Evolutionary conservation across 2,329 filamentous ascomycete genomes (phyloP).

Genomic region (Orbilia javanica): DNA sequence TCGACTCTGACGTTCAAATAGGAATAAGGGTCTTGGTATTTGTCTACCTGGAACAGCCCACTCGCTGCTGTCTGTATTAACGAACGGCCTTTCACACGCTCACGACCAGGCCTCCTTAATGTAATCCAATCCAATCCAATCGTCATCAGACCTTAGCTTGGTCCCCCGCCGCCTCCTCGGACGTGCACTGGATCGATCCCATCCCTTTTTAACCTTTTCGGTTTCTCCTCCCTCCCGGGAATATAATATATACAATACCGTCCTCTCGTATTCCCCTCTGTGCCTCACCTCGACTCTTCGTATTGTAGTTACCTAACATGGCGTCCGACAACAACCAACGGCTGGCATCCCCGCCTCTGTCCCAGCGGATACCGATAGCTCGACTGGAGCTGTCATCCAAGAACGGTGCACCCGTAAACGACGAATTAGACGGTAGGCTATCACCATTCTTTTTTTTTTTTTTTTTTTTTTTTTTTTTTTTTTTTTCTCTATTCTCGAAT

Average conservation of each 20-base stretch:
- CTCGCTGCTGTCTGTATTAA: neutral
- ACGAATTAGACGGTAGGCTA: constrained; percentile 55
- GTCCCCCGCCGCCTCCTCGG: constrained; percentile 4
- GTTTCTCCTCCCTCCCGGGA: neutral
- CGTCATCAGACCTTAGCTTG: neutral
- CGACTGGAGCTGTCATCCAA: constrained; percentile 56
- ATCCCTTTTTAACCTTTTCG: neutral
- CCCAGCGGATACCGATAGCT: constrained; percentile 58
- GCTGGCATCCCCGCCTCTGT: constrained; percentile 55
- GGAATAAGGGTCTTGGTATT: constrained; percentile 32
- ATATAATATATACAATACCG: neutral
- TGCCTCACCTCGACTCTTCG: neutral
- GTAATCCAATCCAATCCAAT: constrained; percentile 33
- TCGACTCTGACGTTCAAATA: constrained; percentile 3
- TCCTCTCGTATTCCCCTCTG: constrained; percentile 15
- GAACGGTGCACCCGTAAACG: constrained; percentile 51
- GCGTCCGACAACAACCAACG: constrained; percentile 48
- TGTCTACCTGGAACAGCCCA: constrained; percentile 43
- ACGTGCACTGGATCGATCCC: neutral
- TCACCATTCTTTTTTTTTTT: neutral
- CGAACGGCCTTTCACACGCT: neutral
- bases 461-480: neutral
- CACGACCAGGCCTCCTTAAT: constrained; percentile 42
- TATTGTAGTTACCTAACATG: constrained; percentile 4
- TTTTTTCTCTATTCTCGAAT: neutral